Conservation (phyloP, 2,329 filamentous ascomycete genomes). For the Aureobasidium vineae region DNA sequence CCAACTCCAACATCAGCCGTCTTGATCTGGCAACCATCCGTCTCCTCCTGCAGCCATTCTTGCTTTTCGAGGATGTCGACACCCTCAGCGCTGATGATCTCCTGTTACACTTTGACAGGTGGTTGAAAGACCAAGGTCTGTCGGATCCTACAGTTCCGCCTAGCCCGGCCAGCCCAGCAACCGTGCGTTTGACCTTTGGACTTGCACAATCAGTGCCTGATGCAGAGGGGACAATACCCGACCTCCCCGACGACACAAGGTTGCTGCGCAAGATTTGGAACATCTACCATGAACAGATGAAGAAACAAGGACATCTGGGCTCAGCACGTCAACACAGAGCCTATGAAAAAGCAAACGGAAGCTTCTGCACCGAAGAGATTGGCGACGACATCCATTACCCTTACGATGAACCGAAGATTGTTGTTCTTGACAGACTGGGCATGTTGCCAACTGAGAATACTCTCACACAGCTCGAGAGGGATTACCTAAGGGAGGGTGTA, state of each 20-base stretch:
- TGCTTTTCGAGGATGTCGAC: not conserved
- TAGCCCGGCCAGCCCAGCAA: constrained; percentile 4
- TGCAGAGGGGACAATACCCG: too few species aligned
- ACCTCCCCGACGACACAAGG: not conserved
- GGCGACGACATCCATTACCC: not conserved
- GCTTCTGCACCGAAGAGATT: not conserved
- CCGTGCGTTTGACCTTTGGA: not conserved
- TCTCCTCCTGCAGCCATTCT: not conserved
- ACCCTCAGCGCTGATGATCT: not conserved
- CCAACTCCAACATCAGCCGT: not conserved
- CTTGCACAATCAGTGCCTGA: not conserved
- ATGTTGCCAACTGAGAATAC: not conserved
- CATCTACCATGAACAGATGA: constrained; percentile 2
- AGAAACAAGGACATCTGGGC: not conserved
- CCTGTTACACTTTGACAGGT: not conserved
- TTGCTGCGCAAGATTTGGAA: constrained; percentile 1
- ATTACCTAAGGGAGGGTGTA: not conserved
- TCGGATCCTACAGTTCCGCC: not conserved
- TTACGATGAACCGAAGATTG: not conserved
- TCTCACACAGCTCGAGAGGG: not conserved
- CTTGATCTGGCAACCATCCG: not conserved
- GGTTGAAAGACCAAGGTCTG: not conserved
- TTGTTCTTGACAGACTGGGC: not conserved
- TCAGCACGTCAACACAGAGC: not conserved
- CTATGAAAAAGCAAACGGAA: not conserved